phyloP scores from a whole-genome alignment of 192 early-diverging fungal species.

The Mortierella claussenii region DNA sequence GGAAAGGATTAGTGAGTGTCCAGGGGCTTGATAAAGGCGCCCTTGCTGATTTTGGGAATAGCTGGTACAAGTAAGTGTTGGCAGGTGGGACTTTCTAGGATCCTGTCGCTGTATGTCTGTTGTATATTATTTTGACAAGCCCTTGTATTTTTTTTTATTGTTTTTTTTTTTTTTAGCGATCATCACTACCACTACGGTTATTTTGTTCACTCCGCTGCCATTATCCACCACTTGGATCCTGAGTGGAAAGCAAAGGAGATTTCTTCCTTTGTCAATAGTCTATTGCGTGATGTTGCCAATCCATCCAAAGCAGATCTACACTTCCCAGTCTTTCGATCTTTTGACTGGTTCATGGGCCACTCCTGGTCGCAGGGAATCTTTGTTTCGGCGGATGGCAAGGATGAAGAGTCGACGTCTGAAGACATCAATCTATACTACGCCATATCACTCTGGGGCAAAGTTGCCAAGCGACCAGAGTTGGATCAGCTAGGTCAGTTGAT shows the following conservation, averaged over 20 bases:
- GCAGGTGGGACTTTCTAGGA: too few relatives aligned
- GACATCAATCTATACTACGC: slow-evolving; percentile 51
- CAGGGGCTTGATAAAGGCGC: slow-evolving; percentile 31
- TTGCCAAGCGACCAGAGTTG: slow-evolving; percentile 6
- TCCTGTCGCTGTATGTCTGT: too few relatives aligned
- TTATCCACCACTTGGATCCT: slow-evolving; percentile 42
- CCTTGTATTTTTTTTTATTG: too few relatives aligned
- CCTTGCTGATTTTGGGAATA: slow-evolving; percentile 44
- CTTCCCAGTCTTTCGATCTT: slow-evolving; percentile 44
- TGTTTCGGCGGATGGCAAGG: slow-evolving; percentile 41
- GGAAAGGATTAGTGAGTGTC: slow-evolving; percentile 34
- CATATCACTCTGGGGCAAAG: slow-evolving; percentile 39
- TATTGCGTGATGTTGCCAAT: slow-evolving; percentile 47
- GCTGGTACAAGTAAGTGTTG: slow-evolving; percentile 55
- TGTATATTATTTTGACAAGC: too few relatives aligned
- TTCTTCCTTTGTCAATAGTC: slow-evolving; percentile 7
- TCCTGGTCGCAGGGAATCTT: slow-evolving; percentile 54
- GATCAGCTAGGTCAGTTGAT: slow-evolving; percentile 31
- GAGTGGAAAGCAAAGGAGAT: slow-evolving; percentile 11
- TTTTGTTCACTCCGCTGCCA: slow-evolving; percentile 47
- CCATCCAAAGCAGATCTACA: slow-evolving; percentile 14
- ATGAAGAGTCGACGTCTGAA: slow-evolving; percentile 50
- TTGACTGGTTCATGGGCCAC: slow-evolving; percentile 54
- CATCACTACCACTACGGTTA: slow-evolving; percentile 54
- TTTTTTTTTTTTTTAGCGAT: slow-evolving; percentile 22